Percentiles rank a stretch among this genome's conserved stretches.
These are phyloP conservation scores for Ceratocystis cubensis DNA, from an alignment of 2,329 filamentous ascomycete species.

Conservation along the genomic window DNA sequence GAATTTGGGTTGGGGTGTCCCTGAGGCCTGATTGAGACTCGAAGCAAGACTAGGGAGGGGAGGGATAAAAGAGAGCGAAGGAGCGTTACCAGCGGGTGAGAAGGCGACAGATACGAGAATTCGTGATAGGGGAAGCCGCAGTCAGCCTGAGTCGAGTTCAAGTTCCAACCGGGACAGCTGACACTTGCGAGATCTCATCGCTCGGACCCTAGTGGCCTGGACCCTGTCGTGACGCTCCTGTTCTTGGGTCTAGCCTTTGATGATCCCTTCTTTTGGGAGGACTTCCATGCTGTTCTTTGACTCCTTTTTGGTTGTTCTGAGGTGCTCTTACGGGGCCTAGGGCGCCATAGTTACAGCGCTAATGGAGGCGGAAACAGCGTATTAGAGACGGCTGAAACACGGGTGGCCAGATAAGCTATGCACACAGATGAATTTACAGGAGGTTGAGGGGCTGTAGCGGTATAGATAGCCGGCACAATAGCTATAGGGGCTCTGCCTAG, in stretches of 20 bases:
- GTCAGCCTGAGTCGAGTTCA: not conserved
- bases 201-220: not conserved
- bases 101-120: too few species aligned
- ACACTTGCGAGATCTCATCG: not conserved
- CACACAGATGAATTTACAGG: too few species aligned
- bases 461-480: too few species aligned
- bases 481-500: not conserved
- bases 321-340: not conserved
- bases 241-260: not conserved
- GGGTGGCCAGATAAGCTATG: not conserved
- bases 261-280: not conserved
- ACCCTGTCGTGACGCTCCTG: not conserved
- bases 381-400: not conserved
- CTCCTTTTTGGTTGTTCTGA: not conserved
- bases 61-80: too few species aligned
- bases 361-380: not conserved
- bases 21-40: too few species aligned
- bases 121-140: not conserved
- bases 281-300: conserved; percentile 2
- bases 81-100: too few species aligned
- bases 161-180: too few species aligned
- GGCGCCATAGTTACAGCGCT: not conserved
- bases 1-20: too few species aligned
- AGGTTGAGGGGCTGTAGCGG: not conserved
- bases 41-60: too few species aligned